A percentile compares a stretch with the other conserved stretches of the same genome.
Evolutionary conservation across 257 asterid genomes (phyloP).

Genomic region (Thymus quinquecostatus): DNA sequence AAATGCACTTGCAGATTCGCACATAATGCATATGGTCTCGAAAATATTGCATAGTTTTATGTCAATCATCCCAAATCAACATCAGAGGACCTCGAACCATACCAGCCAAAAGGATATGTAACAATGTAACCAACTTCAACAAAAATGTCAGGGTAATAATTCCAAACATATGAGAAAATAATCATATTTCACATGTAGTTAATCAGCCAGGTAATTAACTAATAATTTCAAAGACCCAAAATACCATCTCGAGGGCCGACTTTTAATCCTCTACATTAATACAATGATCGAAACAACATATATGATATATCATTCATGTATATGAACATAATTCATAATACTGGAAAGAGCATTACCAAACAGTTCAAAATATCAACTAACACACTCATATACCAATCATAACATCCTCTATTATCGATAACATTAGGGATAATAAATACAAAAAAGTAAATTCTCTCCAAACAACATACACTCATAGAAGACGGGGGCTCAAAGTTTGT

Average conservation of each 20-base stretch:
- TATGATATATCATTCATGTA: not conserved
- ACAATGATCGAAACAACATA: not conserved
- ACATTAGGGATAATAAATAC: conserved; percentile 46
- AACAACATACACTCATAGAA: conserved; percentile 44
- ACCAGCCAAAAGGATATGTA: not conserved
- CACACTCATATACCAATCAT: conserved; percentile 33
- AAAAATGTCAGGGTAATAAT: not conserved
- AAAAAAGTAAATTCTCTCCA: conserved; percentile 42
- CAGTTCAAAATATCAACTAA: not conserved
- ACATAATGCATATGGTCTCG: not conserved
- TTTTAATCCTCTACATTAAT: not conserved
- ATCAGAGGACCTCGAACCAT: not conserved
- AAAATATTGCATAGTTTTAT: conserved; percentile 1
- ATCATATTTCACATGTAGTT: not conserved
- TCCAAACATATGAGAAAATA: not conserved
- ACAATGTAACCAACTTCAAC: too few relatives aligned
- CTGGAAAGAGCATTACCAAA: conserved; percentile 23
- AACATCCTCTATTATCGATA: conserved; percentile 44
- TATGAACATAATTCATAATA: not conserved
- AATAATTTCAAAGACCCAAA: not conserved
- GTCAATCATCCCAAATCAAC: not conserved
- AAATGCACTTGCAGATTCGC: not conserved
- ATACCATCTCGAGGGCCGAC: too few relatives aligned
- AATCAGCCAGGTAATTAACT: not conserved
- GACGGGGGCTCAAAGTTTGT: conserved; percentile 31